A percentile compares a stretch with the other conserved stretches of the same genome.
Conservation (phyloP, 2,329 filamentous ascomycete genomes). For the Plenodomus lindquistii region DNA sequence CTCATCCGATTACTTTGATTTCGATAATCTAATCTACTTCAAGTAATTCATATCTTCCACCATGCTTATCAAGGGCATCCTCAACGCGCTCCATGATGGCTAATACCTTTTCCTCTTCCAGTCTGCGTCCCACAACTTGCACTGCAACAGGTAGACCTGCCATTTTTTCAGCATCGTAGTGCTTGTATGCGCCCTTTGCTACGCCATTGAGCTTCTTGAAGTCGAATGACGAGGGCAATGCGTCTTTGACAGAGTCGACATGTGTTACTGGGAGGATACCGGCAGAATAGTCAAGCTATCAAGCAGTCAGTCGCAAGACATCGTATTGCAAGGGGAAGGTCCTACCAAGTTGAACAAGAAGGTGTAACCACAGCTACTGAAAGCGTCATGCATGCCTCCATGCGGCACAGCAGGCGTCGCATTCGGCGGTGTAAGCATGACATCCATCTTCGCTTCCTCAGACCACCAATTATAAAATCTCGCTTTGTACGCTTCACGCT, state of each 20-base stretch:
- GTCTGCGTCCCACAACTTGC: conserved; percentile 76
- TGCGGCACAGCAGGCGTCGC: conserved; percentile 89
- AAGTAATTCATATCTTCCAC: conserved; percentile 55
- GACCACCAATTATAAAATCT: conserved; percentile 89
- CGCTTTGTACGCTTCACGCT: conserved; percentile 76
- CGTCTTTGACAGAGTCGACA: conserved; percentile 71
- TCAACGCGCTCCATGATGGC: conserved; percentile 80
- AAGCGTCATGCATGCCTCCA: conserved; percentile 80
- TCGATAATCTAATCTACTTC: conserved; percentile 45
- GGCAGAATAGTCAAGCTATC: conserved; percentile 78
- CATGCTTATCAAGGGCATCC: conserved; percentile 65
- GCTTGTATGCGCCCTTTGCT: conserved; percentile 79
- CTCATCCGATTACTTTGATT: background rate
- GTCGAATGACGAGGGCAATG: conserved; percentile 64
- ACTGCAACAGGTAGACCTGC: conserved; percentile 84
- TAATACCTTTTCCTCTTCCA: conserved; percentile 88
- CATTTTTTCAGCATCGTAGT: conserved; percentile 83
- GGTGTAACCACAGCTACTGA: conserved; percentile 88
- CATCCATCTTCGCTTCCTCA: conserved; percentile 66
- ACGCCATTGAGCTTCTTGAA: conserved; percentile 74
- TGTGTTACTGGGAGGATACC: conserved; percentile 85
- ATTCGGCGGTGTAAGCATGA: conserved; percentile 82
- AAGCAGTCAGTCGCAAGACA: conserved; percentile 4
- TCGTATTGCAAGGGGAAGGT: background rate
- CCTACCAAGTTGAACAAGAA: conserved; percentile 87